Evolutionary conservation across 495 filamentous ascomycete genomes (phyloP).

Genomic region (Clohesyomyces aquaticus): DNA sequence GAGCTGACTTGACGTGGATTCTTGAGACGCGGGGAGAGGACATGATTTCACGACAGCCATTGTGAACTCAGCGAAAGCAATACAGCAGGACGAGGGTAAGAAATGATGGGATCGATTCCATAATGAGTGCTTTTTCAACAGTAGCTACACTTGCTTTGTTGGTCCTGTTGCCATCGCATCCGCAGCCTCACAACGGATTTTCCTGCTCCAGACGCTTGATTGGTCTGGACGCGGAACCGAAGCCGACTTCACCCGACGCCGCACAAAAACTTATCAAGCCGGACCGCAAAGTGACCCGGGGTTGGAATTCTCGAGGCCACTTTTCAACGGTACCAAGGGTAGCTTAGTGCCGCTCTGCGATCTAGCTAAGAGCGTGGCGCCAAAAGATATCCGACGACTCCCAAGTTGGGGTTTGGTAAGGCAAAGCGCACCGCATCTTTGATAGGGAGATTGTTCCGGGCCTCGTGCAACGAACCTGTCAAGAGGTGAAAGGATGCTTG

Average conservation of each 20-base stretch:
- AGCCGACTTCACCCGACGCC: constrained; percentile 21
- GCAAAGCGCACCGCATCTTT: background rate
- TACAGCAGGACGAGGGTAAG: too few species aligned
- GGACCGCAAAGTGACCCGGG: background rate
- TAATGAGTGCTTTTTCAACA: too few species aligned
- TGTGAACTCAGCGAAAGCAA: too few species aligned
- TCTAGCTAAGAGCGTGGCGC: constrained; percentile 8
- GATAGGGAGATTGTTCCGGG: background rate
- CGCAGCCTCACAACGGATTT: constrained; percentile 6
- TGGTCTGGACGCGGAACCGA: background rate
- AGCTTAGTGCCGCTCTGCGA: too few species aligned
- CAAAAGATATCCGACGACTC: constrained; percentile 24
- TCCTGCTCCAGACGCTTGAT: background rate
- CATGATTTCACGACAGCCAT: too few species aligned
- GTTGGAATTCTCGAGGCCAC: background rate
- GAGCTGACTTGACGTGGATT: too few species aligned
- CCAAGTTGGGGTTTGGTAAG: background rate
- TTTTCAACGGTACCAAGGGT: too few species aligned
- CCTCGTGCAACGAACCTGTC: background rate
- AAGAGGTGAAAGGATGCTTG: background rate
- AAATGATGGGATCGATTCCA: too few species aligned
- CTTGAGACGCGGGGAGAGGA: too few species aligned
- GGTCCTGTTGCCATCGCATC: background rate
- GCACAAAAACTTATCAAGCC: background rate
- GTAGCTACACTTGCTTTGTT: too few species aligned